Evolutionary conservation across 2,329 filamentous ascomycete species (phyloP).

Genomic region (Ophiosphaerella narmari): DNA sequence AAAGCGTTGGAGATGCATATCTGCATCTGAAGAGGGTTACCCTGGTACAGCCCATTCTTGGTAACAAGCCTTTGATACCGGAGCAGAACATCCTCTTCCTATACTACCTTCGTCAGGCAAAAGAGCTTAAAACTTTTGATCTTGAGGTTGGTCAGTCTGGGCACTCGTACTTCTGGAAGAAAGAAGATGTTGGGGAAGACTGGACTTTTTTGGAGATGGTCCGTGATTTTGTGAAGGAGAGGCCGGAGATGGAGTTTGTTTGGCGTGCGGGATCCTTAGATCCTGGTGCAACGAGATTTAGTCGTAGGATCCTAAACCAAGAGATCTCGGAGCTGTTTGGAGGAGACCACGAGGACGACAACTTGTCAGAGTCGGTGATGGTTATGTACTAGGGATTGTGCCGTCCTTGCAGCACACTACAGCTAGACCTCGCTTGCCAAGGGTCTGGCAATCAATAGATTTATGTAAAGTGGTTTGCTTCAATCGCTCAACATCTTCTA

Average conservation of each 20-base stretch:
- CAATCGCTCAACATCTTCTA: neutral
- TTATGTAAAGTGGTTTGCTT: neutral
- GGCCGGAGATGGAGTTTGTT: neutral
- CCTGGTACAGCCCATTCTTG: neutral
- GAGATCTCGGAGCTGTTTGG: neutral
- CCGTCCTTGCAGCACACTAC: too few relatives aligned
- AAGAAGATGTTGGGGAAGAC: neutral
- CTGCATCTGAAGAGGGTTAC: constrained; percentile 5
- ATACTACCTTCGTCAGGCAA: neutral
- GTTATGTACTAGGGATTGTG: neutral
- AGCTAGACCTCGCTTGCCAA: too few relatives aligned
- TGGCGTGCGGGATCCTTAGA: neutral
- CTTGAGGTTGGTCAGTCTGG: neutral
- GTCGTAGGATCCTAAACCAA: neutral
- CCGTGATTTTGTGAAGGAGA: neutral
- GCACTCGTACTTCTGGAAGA: neutral
- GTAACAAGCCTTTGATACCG: neutral
- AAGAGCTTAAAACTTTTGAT: neutral
- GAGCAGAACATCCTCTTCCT: neutral
- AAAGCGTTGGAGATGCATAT: constrained; percentile 1
- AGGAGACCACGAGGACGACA: neutral
- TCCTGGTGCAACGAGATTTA: neutral
- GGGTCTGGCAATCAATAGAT: too few relatives aligned
- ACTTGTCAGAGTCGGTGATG: neutral
- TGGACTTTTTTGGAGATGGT: constrained; percentile 6